These are phyloP conservation scores for Puccinia triticina DNA, from an alignment of 1,284 basidiomycete genomes.

Conservation along the genomic window DNA sequence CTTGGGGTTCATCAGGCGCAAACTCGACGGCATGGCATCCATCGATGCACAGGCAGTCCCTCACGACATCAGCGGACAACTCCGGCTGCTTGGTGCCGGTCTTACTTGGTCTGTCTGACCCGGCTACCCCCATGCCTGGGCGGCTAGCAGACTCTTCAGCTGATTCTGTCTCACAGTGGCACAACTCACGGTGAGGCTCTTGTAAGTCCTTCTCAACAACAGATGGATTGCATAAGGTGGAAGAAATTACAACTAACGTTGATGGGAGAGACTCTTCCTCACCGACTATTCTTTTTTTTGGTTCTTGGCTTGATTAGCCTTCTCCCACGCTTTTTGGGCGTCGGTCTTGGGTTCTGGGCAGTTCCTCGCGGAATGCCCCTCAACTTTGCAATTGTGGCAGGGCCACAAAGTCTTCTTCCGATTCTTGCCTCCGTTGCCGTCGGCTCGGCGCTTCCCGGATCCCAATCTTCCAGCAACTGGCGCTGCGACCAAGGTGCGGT, in stretches of 20 bases:
- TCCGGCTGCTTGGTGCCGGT: not conserved
- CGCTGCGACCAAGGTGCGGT: not conserved
- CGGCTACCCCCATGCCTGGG: slow-evolving; percentile 16
- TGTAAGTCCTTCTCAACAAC: not conserved
- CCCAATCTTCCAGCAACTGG: not conserved
- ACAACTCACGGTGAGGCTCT: not conserved
- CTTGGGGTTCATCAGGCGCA: not conserved
- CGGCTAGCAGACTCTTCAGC: not conserved
- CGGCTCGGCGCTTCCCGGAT: not conserved
- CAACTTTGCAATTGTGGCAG: not conserved
- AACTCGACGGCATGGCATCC: not conserved
- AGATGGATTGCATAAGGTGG: not conserved
- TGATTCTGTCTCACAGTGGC: not conserved
- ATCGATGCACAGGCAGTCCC: not conserved
- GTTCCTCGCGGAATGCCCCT: not conserved
- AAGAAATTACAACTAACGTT: not conserved
- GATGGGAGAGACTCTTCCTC: slow-evolving; percentile 2
- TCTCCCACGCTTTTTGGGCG: not conserved
- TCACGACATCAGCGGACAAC: not conserved
- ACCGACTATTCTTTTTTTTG: slow-evolving; percentile 8
- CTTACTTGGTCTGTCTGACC: not conserved
- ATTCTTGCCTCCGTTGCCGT: not conserved
- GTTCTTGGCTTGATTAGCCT: not conserved
- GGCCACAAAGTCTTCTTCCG: not conserved
- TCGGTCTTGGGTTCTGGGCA: not conserved